Evolutionary conservation across 2,329 filamentous ascomycete species (phyloP).

Genomic region (Hypoxylon sp.): DNA sequence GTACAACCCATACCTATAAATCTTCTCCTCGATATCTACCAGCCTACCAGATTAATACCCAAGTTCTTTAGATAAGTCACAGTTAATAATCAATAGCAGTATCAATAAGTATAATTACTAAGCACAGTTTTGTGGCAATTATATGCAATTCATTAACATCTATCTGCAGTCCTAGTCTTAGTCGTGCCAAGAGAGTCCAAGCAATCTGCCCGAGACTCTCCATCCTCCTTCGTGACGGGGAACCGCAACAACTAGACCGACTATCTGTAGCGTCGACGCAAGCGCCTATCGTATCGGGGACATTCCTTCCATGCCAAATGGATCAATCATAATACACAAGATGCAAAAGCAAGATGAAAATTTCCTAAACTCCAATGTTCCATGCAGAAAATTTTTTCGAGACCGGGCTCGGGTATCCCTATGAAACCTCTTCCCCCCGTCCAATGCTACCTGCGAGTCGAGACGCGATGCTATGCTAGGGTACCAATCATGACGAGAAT

Average conservation of each 20-base stretch:
- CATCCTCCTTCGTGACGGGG: too few species aligned
- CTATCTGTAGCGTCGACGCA: too few species aligned
- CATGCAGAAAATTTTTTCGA: conserved; percentile 20
- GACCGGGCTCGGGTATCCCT: background rate
- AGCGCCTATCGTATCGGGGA: background rate
- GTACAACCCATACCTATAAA: background rate
- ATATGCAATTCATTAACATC: background rate
- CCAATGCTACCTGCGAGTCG: conserved; percentile 26
- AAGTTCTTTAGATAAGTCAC: background rate
- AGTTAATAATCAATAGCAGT: background rate
- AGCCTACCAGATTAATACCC: background rate
- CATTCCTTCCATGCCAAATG: background rate
- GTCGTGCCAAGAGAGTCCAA: background rate
- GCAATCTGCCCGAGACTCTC: too few species aligned
- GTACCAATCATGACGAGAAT: conserved; percentile 15
- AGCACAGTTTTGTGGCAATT: background rate
- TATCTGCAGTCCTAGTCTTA: background rate
- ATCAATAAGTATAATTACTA: background rate
- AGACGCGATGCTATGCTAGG: conserved; percentile 33
- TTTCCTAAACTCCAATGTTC: conserved; percentile 32
- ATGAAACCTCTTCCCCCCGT: conserved; percentile 11
- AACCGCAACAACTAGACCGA: too few species aligned
- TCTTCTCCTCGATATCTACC: background rate
- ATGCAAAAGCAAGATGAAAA: background rate
- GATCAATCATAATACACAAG: conserved; percentile 4